Evolutionary conservation across 1,284 basidiomycete genomes (phyloP), one percentile per base, ranked within the genome.

Genomic region (Hymenochaete sp.): DNA sequence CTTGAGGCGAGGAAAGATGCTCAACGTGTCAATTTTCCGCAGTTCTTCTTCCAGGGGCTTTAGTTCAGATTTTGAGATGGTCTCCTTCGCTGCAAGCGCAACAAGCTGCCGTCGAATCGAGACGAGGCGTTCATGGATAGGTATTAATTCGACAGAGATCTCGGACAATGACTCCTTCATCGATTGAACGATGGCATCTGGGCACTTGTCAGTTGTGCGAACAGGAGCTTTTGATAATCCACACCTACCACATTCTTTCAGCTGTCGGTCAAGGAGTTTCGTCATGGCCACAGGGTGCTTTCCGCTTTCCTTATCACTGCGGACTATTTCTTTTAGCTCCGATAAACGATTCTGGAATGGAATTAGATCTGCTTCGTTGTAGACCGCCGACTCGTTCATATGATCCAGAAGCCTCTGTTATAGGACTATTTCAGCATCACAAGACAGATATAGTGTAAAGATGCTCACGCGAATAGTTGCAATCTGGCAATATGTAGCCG

Each of bases 21-120:
- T 77, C 71, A 88, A 85, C 87, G 81, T 82, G 68, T 96, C 93
- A 53, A 98, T 96, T 65, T 87, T 91, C 49, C 95, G 78, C 49
- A 99, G 71, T 62, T 98, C 95, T 60, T 98, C 93, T 50, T 89
- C 77, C 38, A 98, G 66, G 25, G 84, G 82, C 66, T 95, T 93
- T 53, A 96, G 75, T 62, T 97, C 95, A 6, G 82, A 68, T 62
- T 91, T 92, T 51, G 83, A 80, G 3, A 82, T 75, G 32, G 86
- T 87, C 45, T 83, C 83, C 58, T 92, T 90, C 4, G 90, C 86
- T 13, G 92, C 88, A 32, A 98, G 75, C 1, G 88, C 78, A 31
- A 88, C 90, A 18, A 99, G 77, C 60, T 93, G 85, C 52, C 93
- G 81, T 49, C 95, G 81, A 45, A 98, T 75, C 19, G 77, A 79